Conservation (phyloP, 2,329 filamentous ascomycete genomes). For the Rutstroemia sp. region DNA sequence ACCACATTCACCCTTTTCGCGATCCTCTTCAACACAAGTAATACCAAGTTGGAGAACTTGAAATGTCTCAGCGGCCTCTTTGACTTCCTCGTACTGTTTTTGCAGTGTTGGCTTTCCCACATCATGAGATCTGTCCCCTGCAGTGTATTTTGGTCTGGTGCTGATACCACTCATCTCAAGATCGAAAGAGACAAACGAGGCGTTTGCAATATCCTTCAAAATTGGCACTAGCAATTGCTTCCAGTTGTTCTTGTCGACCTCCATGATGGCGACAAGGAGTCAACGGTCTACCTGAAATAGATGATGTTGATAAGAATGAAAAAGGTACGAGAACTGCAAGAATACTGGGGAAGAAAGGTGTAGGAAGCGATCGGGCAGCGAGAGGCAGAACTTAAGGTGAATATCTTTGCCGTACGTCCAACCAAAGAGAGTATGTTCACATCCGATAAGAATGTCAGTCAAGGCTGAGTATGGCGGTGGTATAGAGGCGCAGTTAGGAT, state of each 20-base stretch:
- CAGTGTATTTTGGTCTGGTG: constrained; percentile 29
- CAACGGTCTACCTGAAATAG: background rate
- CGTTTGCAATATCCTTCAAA: constrained; percentile 48
- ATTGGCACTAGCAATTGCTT: constrained; percentile 44
- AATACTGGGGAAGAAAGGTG: background rate
- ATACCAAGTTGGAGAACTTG: constrained; percentile 60
- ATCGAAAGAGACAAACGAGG: constrained; percentile 57
- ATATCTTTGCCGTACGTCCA: too few species aligned
- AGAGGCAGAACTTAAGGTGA: too few species aligned
- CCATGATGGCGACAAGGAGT: background rate
- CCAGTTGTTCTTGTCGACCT: constrained; percentile 6
- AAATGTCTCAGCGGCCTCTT: constrained; percentile 52
- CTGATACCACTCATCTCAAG: constrained; percentile 59
- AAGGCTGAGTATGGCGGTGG: too few species aligned
- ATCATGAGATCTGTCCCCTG: constrained; percentile 27
- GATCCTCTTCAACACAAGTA: constrained; percentile 54
- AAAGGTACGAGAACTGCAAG: background rate
- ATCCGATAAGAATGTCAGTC: too few species aligned
- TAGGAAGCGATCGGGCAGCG: too few species aligned
- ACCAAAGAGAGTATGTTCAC: too few species aligned
- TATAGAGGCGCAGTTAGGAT: too few species aligned
- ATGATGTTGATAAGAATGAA: background rate
- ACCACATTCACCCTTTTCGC: constrained; percentile 35
- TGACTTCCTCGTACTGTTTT: constrained; percentile 53
- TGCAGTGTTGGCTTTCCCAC: constrained; percentile 45